A percentile compares a stretch with the other conserved stretches of the same genome.
These are phyloP conservation scores for Hyphopichia wangnamkhiaoensis DNA, from an alignment of 1,139 yeast species.

Conservation along the genomic window DNA sequence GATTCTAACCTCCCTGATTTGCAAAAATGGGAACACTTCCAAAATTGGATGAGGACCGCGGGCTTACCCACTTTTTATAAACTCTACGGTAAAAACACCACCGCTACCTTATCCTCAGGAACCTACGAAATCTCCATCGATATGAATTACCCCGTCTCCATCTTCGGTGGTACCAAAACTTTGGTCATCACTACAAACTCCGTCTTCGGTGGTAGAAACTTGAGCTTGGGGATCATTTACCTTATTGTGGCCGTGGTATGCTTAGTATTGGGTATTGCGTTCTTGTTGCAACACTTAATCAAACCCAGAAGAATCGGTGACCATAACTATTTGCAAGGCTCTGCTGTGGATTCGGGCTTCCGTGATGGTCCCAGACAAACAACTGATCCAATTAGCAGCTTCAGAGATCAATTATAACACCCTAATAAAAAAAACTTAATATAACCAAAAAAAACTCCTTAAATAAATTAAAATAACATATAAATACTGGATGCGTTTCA, in stretches of 20 bases:
- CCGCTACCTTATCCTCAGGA: conserved; percentile 53
- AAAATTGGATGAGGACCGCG: conserved; percentile 87
- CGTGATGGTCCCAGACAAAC: conserved; percentile 10
- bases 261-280: conserved; percentile 46
- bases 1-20: conserved; percentile 78
- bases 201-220: conserved; percentile 69
- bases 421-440: too few relatives aligned
- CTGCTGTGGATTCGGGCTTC: conserved; percentile 7
- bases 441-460: too few relatives aligned
- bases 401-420: conserved; percentile 28
- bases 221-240: conserved; percentile 67
- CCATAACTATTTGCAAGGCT: conserved; percentile 41
- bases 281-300: conserved; percentile 48
- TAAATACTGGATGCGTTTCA: too few relatives aligned
- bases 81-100: conserved; percentile 58
- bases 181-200: conserved; percentile 67
- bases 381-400: conserved; percentile 13
- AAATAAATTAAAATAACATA: too few relatives aligned
- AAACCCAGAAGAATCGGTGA: conserved; percentile 49
- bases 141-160: conserved; percentile 67
- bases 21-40: conserved; percentile 42
- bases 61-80: conserved; percentile 72
- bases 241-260: conserved; percentile 61
- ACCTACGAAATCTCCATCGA: conserved; percentile 59
- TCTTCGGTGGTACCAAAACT: conserved; percentile 71